phyloP scores from a whole-genome alignment of 352 stramenopile species.

The Phytophthora brassicae region DNA sequence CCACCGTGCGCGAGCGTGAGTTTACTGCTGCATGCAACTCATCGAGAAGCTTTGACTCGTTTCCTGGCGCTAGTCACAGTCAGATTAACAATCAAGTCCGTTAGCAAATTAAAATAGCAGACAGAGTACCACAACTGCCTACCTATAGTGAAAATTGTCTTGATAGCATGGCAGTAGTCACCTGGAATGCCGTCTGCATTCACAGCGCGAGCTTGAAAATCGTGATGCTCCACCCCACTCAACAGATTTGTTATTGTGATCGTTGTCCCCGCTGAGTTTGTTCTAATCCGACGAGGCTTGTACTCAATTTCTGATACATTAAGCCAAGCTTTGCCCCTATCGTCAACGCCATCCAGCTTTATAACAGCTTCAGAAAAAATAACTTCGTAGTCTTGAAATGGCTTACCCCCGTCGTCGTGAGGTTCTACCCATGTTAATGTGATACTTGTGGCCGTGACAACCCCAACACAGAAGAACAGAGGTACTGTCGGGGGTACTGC shows the following conservation, averaged over 20 bases:
- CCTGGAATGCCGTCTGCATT: slow-evolving; percentile 58
- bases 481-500: slow-evolving; percentile 41
- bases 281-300: slow-evolving; percentile 52
- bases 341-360: slow-evolving; percentile 21
- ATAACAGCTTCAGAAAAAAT: slow-evolving; percentile 64
- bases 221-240: slow-evolving; percentile 63
- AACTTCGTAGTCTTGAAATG: slow-evolving; percentile 71
- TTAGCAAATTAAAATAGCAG: background rate
- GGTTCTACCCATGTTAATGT: slow-evolving; percentile 63
- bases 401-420: slow-evolving; percentile 54
- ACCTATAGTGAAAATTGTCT: slow-evolving; percentile 70
- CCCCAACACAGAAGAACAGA: slow-evolving; percentile 48
- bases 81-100: slow-evolving; percentile 6
- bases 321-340: slow-evolving; percentile 51
- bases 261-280: slow-evolving; percentile 35
- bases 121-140: slow-evolving; percentile 3
- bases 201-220: slow-evolving; percentile 67
- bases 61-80: slow-evolving; percentile 44
- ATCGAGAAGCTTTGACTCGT: slow-evolving; percentile 69
- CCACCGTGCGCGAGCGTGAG: slow-evolving; percentile 58
- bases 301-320: slow-evolving; percentile 65
- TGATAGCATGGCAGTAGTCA: slow-evolving; percentile 46
- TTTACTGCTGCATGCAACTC: slow-evolving; percentile 82
- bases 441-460: slow-evolving; percentile 66
- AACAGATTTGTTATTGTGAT: slow-evolving; percentile 52